These are phyloP conservation scores for Termitomyces sp. DNA, from an alignment of 1,284 basidiomycete species.

Conservation along the genomic window DNA sequence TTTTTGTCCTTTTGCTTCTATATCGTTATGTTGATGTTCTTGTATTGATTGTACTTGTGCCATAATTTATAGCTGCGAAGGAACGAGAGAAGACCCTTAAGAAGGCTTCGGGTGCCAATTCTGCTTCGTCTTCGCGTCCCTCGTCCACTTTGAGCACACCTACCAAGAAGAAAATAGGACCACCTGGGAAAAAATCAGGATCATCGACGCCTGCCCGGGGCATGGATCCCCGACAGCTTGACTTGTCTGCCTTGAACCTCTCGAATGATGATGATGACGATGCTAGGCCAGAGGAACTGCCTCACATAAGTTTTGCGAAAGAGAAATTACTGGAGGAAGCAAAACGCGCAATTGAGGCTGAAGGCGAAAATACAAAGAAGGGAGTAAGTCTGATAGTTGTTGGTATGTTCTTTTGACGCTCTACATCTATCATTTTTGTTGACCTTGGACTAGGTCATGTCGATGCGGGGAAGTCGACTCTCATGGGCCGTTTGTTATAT, in stretches of 20 bases:
- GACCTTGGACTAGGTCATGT: slow-evolving; percentile 71
- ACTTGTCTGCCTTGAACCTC: slow-evolving; percentile 74
- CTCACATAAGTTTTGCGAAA: slow-evolving; percentile 68
- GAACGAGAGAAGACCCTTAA: slow-evolving; percentile 72
- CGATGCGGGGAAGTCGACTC: slow-evolving; percentile 96
- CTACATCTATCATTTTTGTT: background rate
- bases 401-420: slow-evolving; percentile 47
- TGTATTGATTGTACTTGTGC: slow-evolving; percentile 34
- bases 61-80: slow-evolving; percentile 59
- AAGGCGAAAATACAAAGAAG: slow-evolving; percentile 56
- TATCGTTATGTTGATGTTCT: slow-evolving; percentile 21
- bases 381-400: slow-evolving; percentile 88
- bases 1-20: slow-evolving; percentile 7
- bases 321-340: slow-evolving; percentile 88
- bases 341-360: slow-evolving; percentile 46
- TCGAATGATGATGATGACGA: slow-evolving; percentile 40
- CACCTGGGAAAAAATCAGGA: slow-evolving; percentile 30
- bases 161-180: slow-evolving; percentile 30
- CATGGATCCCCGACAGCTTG: slow-evolving; percentile 54
- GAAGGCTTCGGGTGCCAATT: slow-evolving; percentile 29
- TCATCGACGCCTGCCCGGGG: slow-evolving; percentile 35
- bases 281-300: slow-evolving; percentile 52
- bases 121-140: slow-evolving; percentile 37
- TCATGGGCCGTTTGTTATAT: slow-evolving; percentile 93
- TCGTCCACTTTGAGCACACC: slow-evolving; percentile 37